Percentiles rank a stretch among this genome's conserved stretches.
These are phyloP conservation scores for Phytophthora aleatoria DNA, from an alignment of 352 stramenopile genomes.

Conservation along the genomic window DNA sequence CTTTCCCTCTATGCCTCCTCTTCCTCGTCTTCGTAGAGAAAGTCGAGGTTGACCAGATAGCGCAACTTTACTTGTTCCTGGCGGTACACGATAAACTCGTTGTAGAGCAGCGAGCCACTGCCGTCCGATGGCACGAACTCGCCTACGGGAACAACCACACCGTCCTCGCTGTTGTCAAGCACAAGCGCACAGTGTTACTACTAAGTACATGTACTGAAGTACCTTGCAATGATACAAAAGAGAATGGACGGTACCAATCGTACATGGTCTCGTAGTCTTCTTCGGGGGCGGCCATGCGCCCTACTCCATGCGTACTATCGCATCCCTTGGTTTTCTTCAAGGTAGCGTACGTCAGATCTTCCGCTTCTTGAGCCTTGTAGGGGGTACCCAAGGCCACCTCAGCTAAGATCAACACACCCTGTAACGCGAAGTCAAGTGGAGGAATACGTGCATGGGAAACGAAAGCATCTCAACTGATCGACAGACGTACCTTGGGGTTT, in stretches of 20 bases:
- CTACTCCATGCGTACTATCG: constrained; percentile 59
- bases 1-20: constrained; percentile 14
- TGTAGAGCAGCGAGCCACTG: constrained; percentile 66
- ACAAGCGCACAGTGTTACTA: background rate
- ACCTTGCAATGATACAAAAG: background rate
- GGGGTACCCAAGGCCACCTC: constrained; percentile 65
- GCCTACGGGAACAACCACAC: constrained; percentile 60
- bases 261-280: constrained; percentile 55
- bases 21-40: constrained; percentile 45
- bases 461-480: background rate
- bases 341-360: constrained; percentile 57
- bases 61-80: constrained; percentile 69
- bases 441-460: background rate
- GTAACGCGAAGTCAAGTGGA: background rate
- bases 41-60: constrained; percentile 63
- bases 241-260: constrained; percentile 2
- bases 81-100: constrained; percentile 80
- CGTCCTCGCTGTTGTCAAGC: constrained; percentile 36
- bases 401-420: constrained; percentile 66
- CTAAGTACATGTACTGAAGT: too few species aligned
- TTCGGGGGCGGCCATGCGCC: constrained; percentile 54
- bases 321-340: constrained; percentile 42
- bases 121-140: constrained; percentile 57
- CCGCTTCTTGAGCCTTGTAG: constrained; percentile 52
- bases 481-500: constrained; percentile 44